phyloP scores from a whole-genome alignment of 805 yeast genomes.

The Lipomyces sp. region DNA sequence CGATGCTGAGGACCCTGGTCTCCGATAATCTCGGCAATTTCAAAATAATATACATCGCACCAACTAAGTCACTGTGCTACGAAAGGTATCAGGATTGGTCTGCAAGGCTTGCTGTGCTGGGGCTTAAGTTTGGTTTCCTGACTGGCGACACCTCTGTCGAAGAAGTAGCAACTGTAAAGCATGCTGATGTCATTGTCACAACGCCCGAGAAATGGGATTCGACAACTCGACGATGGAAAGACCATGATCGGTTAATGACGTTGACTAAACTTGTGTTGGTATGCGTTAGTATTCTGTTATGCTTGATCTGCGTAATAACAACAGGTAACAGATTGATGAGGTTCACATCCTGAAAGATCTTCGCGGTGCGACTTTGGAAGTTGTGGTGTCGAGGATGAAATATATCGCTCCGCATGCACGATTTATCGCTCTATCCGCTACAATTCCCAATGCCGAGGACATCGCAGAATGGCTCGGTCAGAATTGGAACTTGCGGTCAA shows the following conservation, averaged over 20 bases:
- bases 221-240: constrained; percentile 58
- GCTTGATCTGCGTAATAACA: background rate
- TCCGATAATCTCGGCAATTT: constrained; percentile 10
- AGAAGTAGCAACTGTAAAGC: constrained; percentile 54
- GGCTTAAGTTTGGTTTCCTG: constrained; percentile 54
- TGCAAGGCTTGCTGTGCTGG: constrained; percentile 48
- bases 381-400: constrained; percentile 55
- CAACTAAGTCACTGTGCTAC: constrained; percentile 61
- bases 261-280: constrained; percentile 52
- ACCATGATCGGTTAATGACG: constrained; percentile 49
- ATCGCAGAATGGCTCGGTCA: constrained; percentile 53
- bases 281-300: constrained; percentile 57
- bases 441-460: constrained; percentile 58
- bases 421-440: constrained; percentile 57
- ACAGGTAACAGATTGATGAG: constrained; percentile 57
- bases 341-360: constrained; percentile 53
- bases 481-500: background rate
- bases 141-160: constrained; percentile 59
- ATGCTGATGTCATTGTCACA: constrained; percentile 58
- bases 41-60: constrained; percentile 57
- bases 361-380: constrained; percentile 58
- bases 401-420: constrained; percentile 48
- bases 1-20: constrained; percentile 49
- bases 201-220: constrained; percentile 71
- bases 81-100: constrained; percentile 58